Percentiles rank a stretch among this genome's conserved stretches.
These are phyloP conservation scores for Mrakia gelida DNA, from an alignment of 768 basidiomycete genomes.

Conservation along the genomic window DNA sequence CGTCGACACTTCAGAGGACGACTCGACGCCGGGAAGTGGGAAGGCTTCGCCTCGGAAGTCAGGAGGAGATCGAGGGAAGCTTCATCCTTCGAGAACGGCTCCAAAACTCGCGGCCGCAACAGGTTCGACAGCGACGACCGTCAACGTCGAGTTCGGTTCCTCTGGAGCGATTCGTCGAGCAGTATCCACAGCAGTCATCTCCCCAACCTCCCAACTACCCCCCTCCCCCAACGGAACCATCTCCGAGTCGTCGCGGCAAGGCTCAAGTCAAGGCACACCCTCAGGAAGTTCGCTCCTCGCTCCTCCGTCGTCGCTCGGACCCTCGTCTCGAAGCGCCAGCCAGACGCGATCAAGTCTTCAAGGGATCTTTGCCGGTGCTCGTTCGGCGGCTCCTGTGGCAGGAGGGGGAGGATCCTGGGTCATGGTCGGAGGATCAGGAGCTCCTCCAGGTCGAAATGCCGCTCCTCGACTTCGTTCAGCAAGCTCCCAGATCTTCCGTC, in stretches of 20 bases:
- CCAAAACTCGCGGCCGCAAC: slow-evolving; percentile 81
- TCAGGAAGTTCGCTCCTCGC: slow-evolving; percentile 11
- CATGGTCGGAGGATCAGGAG: slow-evolving; percentile 34
- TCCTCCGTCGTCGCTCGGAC: slow-evolving; percentile 31
- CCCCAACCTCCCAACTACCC: slow-evolving; percentile 5
- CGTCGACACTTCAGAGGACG: slow-evolving; percentile 27
- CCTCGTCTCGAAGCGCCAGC: slow-evolving; percentile 32
- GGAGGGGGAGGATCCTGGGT: slow-evolving; percentile 61
- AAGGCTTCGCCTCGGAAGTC: slow-evolving; percentile 10
- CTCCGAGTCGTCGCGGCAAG: background rate
- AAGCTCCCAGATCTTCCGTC: slow-evolving; percentile 31
- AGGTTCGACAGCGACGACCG: slow-evolving; percentile 81
- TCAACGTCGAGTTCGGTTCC: slow-evolving; percentile 92
- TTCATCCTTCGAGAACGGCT: slow-evolving; percentile 45
- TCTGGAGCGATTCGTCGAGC: slow-evolving; percentile 57
- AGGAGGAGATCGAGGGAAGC: slow-evolving; percentile 23
- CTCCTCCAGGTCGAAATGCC: slow-evolving; percentile 33
- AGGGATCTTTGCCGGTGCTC: slow-evolving; percentile 91
- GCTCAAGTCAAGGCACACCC: slow-evolving; percentile 1
- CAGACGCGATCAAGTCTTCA: slow-evolving; percentile 51
- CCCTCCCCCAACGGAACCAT: slow-evolving; percentile 16
- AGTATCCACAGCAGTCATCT: slow-evolving; percentile 47
- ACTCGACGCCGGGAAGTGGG: slow-evolving; percentile 19
- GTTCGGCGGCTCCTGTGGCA: slow-evolving; percentile 47
- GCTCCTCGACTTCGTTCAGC: slow-evolving; percentile 38